Conservation (phyloP, 2,329 filamentous ascomycete genomes). For the Colletotrichum chlorophyti region DNA sequence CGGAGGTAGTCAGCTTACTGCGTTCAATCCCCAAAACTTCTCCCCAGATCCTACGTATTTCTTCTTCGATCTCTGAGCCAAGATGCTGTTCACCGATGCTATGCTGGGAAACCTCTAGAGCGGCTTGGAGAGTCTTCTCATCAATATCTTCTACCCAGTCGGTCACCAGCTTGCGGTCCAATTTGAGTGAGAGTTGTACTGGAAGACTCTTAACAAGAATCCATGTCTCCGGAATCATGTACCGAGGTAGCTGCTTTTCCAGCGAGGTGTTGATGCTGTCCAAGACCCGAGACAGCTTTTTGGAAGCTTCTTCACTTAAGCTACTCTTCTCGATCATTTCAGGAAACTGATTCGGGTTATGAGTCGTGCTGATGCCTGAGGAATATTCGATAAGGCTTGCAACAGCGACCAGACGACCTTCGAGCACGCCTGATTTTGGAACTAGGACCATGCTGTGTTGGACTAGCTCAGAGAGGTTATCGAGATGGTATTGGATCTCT, state of each 20-base stretch:
- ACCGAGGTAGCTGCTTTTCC: slow-evolving; percentile 21
- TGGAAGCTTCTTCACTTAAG: background rate
- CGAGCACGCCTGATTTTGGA: background rate
- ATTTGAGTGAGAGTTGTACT: slow-evolving; percentile 29
- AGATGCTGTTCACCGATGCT: background rate
- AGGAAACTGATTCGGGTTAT: background rate
- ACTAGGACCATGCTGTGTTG: slow-evolving; percentile 2
- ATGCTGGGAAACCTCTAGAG: background rate
- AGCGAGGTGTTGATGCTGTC: background rate
- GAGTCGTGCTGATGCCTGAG: no score
- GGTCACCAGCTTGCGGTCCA: slow-evolving; percentile 22
- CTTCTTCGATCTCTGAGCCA: slow-evolving; percentile 1
- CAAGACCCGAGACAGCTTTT: background rate
- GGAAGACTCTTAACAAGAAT: slow-evolving; percentile 30
- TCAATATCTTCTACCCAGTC: slow-evolving; percentile 9
- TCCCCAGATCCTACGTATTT: slow-evolving; percentile 39
- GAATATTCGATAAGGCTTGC: background rate
- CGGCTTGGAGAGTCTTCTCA: background rate
- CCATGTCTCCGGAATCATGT: slow-evolving; percentile 33
- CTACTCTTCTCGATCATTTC: background rate
- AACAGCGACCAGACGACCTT: slow-evolving; percentile 7
- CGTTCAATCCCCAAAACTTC: slow-evolving; percentile 43
- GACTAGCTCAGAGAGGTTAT: background rate
- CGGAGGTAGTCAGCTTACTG: background rate
- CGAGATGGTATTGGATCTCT: slow-evolving; percentile 19